Evolutionary conservation across 2,329 filamentous ascomycete species (phyloP), one percentile per base, ranked within the genome.

Genomic region (Orbilia quercus): DNA sequence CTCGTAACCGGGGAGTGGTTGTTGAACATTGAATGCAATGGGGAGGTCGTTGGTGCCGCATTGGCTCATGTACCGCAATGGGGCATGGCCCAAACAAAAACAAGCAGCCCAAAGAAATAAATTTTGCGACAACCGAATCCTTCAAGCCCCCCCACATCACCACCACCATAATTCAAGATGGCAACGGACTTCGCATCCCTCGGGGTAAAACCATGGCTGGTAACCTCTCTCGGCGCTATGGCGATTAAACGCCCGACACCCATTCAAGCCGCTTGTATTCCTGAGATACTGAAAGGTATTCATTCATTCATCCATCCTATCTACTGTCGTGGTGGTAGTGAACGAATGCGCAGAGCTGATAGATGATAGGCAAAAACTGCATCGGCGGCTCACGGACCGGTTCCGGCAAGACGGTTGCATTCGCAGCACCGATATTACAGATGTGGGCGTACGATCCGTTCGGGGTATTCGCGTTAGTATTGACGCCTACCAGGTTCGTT

Each of bases 391-490:
- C 91, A 79, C 86, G 92, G 75, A 99, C 95, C 0, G 95, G 95
- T 84, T 97, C 94, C 11, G 95, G 95, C 82, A 99, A 99, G 83
- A 99, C 95, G 2, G 89, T 98, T 45, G 93, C 95, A 0, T 99
- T 99, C 81, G 91, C 94, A 0, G 92, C 93, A 7, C 95, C 95
- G 0, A 96, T 99, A 72, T 83, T 99, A 75, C 94, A 98, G 80
- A 90, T 90, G 81, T 98, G 93, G 92, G 88, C 94, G 1, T 87
- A 92, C 79, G 93, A 99, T 82, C 95, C 95, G 0, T 89, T 90
- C 70, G 95, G 92, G 45, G 94, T 98, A 77, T 99, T 91, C 80
- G 94, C 88, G 1, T 83, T 99, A 4, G 87, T 99, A 12, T 82
- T 99, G 78, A 99, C 95, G 7, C 93, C 92, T 18, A 96, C 92